Evolutionary conservation across 2,329 filamentous ascomycete species (phyloP).

Genomic region (Pyrenophora seminiperda): DNA sequence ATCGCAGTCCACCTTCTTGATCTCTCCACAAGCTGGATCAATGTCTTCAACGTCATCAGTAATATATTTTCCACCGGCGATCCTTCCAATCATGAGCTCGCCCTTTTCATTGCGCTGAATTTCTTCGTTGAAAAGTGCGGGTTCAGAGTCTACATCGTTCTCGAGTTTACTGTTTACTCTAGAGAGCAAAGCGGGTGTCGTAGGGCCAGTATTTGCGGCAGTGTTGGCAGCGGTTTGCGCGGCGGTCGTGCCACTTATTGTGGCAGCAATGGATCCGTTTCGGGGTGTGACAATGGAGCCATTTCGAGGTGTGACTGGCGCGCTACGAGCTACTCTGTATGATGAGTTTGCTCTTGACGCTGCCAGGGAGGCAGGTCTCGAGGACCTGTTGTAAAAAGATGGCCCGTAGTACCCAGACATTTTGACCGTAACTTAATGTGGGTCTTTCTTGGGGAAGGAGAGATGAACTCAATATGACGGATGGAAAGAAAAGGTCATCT

Average conservation of each 20-base stretch:
- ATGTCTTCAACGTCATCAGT: conserved; percentile 29
- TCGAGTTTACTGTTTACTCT: conserved; percentile 22
- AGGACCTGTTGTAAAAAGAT: conserved; percentile 18
- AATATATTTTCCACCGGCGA: conserved; percentile 33
- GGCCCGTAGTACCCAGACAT: conserved; percentile 28
- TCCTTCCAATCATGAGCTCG: conserved; percentile 28
- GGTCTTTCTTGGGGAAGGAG: conserved; percentile 3
- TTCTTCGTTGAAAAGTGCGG: conserved; percentile 18
- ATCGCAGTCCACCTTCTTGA: conserved; percentile 34
- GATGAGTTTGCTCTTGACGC: conserved; percentile 22
- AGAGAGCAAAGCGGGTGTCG: conserved; percentile 17
- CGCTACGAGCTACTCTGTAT: conserved; percentile 16
- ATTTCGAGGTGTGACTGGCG: conserved; percentile 20
- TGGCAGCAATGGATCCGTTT: conserved; percentile 17
- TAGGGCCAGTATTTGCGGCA: conserved; percentile 17
- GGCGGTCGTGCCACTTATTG: conserved; percentile 17
- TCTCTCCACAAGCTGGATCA: conserved; percentile 30
- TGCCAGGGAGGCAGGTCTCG: conserved; percentile 19
- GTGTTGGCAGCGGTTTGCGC: conserved; percentile 20
- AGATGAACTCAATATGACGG: not conserved
- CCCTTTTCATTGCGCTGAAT: conserved; percentile 31
- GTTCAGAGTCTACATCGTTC: conserved; percentile 1
- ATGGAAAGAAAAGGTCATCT: conserved; percentile 1
- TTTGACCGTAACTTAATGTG: not conserved
- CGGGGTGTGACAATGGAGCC: conserved; percentile 20